These are phyloP conservation scores for Emiliania huxleyi DNA, from an alignment of 78 protist species.

Conservation along the genomic window DNA sequence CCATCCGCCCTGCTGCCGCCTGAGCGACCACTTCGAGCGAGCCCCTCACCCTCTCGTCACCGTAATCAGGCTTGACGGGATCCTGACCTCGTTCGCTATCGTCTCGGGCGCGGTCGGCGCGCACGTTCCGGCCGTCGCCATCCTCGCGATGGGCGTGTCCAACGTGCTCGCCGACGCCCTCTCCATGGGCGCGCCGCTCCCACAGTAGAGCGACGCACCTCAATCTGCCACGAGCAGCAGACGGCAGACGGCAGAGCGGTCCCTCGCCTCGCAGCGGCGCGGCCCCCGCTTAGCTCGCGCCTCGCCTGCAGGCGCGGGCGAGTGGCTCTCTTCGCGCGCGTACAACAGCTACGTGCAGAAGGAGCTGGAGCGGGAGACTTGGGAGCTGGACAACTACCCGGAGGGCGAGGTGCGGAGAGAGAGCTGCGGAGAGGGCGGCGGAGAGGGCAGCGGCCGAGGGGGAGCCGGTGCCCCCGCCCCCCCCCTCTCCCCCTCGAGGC, in stretches of 20 bases:
- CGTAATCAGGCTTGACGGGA: conserved; percentile 12
- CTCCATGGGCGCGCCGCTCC: neutral
- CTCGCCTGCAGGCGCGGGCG: neutral
- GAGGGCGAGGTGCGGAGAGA: conserved; percentile 15
- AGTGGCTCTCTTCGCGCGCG: neutral
- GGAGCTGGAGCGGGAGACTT: neutral
- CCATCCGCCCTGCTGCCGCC: no score
- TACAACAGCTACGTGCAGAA: neutral
- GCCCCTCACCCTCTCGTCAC: no score
- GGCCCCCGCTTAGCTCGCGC: no score
- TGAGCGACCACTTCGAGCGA: no score
- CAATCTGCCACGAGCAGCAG: no score
- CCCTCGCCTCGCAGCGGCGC: no score
- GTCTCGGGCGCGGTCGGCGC: conserved; percentile 17
- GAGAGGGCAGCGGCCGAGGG: no score
- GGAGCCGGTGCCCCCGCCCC: no score
- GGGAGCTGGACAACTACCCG: conserved; percentile 18
- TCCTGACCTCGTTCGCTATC: conserved; percentile 4
- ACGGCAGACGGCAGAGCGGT: no score
- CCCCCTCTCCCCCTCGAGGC: no score
- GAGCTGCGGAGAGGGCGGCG: no score
- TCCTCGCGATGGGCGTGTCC: neutral
- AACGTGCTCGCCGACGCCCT: conserved; percentile 25
- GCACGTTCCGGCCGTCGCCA: neutral
- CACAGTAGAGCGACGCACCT: no score